Conservation (phyloP, 2,329 filamentous ascomycete species). For the Aureobasidium sp. region DNA sequence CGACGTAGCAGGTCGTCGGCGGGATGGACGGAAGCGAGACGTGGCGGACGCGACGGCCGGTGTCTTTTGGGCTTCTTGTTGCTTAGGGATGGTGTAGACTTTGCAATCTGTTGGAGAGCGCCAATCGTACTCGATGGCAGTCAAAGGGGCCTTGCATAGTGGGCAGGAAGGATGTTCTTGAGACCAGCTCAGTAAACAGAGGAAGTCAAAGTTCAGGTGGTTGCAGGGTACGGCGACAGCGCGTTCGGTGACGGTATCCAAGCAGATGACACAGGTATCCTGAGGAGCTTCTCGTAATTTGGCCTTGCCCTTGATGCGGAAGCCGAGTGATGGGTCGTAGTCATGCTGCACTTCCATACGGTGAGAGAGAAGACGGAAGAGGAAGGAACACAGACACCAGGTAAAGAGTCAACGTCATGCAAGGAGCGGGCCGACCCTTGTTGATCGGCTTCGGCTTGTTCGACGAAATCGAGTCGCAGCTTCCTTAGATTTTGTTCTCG, state of each 20-base stretch:
- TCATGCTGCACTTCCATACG: constrained; percentile 9
- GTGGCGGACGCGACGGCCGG: not conserved
- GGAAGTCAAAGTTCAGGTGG: constrained; percentile 75
- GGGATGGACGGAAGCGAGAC: not conserved
- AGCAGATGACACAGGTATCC: constrained; percentile 75
- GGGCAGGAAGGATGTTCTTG: constrained; percentile 65
- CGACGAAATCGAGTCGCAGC: constrained; percentile 5
- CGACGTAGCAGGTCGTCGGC: not conserved
- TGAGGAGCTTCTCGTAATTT: not conserved
- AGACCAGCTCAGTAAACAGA: constrained; percentile 78
- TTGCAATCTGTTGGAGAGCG: constrained; percentile 45
- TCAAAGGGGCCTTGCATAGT: constrained; percentile 55
- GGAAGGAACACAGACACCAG: not conserved
- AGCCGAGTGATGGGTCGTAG: constrained; percentile 16
- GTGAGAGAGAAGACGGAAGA: not conserved
- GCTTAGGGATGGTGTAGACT: constrained; percentile 44
- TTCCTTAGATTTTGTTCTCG: constrained; percentile 8
- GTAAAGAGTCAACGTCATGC: not conserved
- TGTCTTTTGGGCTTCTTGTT: constrained; percentile 8
- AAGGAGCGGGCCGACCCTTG: not conserved
- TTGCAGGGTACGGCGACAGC: constrained; percentile 68
- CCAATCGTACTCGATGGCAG: constrained; percentile 58
- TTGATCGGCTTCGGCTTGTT: not conserved
- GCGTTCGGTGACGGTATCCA: constrained; percentile 63
- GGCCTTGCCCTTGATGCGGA: constrained; percentile 22